These are phyloP conservation scores for Marchantia paleacea DNA, from an alignment of 225 moss, liverwort and hornwort genomes.

Conservation along the genomic window DNA sequence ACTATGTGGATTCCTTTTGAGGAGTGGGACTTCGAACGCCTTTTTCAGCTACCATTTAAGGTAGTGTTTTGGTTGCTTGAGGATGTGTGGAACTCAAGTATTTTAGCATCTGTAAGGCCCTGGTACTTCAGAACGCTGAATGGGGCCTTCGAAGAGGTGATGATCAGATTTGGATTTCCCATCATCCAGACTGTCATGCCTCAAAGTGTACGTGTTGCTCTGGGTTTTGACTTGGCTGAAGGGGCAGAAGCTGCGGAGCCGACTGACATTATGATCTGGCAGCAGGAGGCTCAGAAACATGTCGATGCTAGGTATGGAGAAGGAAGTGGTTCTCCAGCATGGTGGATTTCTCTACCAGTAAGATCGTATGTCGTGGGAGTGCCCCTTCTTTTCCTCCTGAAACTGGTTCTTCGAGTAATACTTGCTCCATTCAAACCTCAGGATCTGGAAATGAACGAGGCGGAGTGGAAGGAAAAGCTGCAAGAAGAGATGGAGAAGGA, in stretches of 20 bases:
- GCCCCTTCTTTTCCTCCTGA: slow-evolving; percentile 68
- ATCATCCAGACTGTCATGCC: slow-evolving; percentile 58
- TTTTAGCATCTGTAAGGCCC: slow-evolving; percentile 65
- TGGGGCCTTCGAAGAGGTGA: slow-evolving; percentile 82
- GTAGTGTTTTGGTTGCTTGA: slow-evolving; percentile 73
- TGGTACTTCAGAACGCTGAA: slow-evolving; percentile 68
- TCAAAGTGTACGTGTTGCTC: slow-evolving; percentile 51
- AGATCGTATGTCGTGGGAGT: slow-evolving; percentile 76
- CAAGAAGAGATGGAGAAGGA: slow-evolving; percentile 89
- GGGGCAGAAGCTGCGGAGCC: slow-evolving; percentile 98
- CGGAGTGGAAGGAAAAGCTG: slow-evolving; percentile 81
- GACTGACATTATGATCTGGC: slow-evolving; percentile 90
- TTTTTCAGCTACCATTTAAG: slow-evolving; percentile 85
- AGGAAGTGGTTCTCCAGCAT: slow-evolving; percentile 90
- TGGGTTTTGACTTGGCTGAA: slow-evolving; percentile 82
- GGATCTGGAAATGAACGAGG: slow-evolving; percentile 62
- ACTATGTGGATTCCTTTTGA: slow-evolving; percentile 83
- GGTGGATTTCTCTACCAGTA: slow-evolving; percentile 96
- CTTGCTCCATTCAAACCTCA: slow-evolving; percentile 65
- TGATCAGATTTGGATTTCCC: slow-evolving; percentile 93
- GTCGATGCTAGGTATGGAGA: slow-evolving; percentile 90
- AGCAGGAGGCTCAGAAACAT: slow-evolving; percentile 97
- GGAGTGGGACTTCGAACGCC: slow-evolving; percentile 67
- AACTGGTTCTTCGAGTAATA: slow-evolving; percentile 50
- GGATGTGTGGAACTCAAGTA: slow-evolving; percentile 82